Evolutionary conservation across 2,329 filamentous ascomycete genomes (phyloP).

Genomic region (Epicoccum nigrum): DNA sequence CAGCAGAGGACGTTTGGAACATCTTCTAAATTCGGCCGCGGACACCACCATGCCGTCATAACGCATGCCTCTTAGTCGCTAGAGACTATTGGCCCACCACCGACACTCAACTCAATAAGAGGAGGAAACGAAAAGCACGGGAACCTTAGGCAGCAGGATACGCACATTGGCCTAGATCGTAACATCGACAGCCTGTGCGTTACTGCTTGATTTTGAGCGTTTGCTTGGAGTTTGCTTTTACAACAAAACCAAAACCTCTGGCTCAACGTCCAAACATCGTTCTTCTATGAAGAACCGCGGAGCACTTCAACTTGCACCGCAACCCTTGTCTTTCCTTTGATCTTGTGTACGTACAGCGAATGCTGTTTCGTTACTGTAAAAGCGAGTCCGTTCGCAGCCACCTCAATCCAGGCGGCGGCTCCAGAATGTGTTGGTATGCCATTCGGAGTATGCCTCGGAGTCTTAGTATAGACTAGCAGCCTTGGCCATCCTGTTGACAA

Average conservation of each 20-base stretch:
- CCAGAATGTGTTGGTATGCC: conserved; percentile 19
- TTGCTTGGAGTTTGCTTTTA: conserved; percentile 77
- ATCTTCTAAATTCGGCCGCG: conserved; percentile 68
- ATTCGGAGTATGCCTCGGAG: conserved; percentile 8
- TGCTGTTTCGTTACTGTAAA: conserved; percentile 17
- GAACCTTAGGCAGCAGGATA: conserved; percentile 43
- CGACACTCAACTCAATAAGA: conserved; percentile 23
- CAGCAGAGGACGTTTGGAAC: conserved; percentile 94
- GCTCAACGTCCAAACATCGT: conserved; percentile 76
- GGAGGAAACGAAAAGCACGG: conserved; percentile 32
- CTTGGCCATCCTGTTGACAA: conserved; percentile 8
- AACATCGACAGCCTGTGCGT: conserved; percentile 68
- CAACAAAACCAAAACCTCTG: conserved; percentile 78
- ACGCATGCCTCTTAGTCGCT: conserved; percentile 33
- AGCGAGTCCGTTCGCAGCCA: conserved; percentile 4
- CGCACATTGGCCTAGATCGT: conserved; percentile 62
- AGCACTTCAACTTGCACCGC: conserved; percentile 69
- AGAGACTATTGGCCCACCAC: conserved; percentile 30
- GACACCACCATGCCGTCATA: conserved; percentile 22
- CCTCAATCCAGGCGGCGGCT: conserved; percentile 16
- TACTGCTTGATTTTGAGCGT: conserved; percentile 62
- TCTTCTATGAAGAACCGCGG: conserved; percentile 51
- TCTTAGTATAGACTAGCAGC: conserved; percentile 12
- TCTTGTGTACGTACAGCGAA: conserved; percentile 23
- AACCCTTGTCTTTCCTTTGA: conserved; percentile 37